Evolutionary conservation across 495 filamentous ascomycete genomes (phyloP).

Genomic region (Chaetomium cochliodes): DNA sequence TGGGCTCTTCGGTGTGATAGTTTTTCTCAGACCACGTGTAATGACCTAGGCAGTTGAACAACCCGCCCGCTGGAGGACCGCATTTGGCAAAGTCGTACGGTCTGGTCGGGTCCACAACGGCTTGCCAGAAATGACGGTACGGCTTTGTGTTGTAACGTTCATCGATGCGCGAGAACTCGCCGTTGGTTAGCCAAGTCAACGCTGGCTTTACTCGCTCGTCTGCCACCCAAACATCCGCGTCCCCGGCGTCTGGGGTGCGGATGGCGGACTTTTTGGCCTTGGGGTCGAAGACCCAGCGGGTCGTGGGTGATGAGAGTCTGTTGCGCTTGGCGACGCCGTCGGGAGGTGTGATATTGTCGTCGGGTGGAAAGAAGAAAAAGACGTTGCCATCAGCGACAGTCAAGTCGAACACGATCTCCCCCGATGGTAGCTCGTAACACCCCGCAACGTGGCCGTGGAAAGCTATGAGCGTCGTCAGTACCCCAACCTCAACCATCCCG

Average conservation of each 20-base stretch:
- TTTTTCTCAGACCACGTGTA: constrained; percentile 41
- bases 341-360: constrained; percentile 30
- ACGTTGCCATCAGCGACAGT: constrained; percentile 57
- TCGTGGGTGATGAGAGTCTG: constrained; percentile 49
- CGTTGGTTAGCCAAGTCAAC: constrained; percentile 45
- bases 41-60: constrained; percentile 50
- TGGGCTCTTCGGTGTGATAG: constrained; percentile 14
- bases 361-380: constrained; percentile 57
- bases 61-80: constrained; percentile 48
- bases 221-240: constrained; percentile 27
- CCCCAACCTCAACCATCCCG: background rate
- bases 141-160: constrained; percentile 52
- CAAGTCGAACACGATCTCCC: constrained; percentile 53
- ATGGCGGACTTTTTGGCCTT: constrained; percentile 32
- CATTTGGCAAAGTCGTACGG: constrained; percentile 53
- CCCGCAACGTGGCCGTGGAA: constrained; percentile 53
- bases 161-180: constrained; percentile 62
- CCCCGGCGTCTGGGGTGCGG: constrained; percentile 16
- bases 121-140: constrained; percentile 57
- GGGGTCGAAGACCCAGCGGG: constrained; percentile 56
- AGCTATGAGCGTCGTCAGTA: constrained; percentile 28
- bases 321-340: constrained; percentile 33
- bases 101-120: constrained; percentile 44
- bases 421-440: constrained; percentile 50
- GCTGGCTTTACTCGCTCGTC: constrained; percentile 39